Conservation (phyloP, 2,329 filamentous ascomycete species). For the Aspergillus calidoustus region DNA sequence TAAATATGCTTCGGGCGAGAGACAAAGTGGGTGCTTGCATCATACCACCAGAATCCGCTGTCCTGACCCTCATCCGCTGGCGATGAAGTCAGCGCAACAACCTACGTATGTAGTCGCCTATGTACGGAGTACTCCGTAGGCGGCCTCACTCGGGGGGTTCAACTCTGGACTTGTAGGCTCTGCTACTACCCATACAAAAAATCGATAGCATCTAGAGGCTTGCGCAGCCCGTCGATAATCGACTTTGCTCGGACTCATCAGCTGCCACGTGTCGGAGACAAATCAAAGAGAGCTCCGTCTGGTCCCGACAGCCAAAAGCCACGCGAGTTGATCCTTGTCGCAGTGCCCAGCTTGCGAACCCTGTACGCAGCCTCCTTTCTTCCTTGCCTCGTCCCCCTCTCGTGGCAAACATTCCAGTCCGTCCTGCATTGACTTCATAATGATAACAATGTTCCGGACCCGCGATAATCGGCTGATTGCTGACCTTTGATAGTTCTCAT, state of each 20-base stretch:
- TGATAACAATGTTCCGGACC: background rate
- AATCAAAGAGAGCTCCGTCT: constrained; percentile 6
- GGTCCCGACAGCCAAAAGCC: constrained; percentile 11
- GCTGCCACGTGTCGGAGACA: constrained; percentile 19
- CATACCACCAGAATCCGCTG: constrained; percentile 3
- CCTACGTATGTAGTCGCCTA: too few relatives aligned
- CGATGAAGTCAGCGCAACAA: background rate
- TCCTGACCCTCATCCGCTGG: background rate
- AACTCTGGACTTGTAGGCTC: background rate
- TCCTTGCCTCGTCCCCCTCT: background rate
- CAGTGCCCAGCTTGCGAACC: background rate
- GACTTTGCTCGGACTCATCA: background rate
- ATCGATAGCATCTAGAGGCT: background rate
- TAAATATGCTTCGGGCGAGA: background rate
- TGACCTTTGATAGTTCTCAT: background rate
- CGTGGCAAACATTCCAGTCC: background rate
- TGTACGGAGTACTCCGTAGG: background rate
- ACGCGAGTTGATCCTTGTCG: constrained; percentile 19
- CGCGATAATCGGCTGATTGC: background rate
- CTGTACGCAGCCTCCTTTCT: background rate
- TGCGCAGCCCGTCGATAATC: background rate
- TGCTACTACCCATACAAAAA: background rate
- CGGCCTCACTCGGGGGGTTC: background rate
- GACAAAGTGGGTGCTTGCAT: constrained; percentile 7
- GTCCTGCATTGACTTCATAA: background rate